phyloP scores from a whole-genome alignment of 495 filamentous ascomycete species.

The Neurospora sublineolata region DNA sequence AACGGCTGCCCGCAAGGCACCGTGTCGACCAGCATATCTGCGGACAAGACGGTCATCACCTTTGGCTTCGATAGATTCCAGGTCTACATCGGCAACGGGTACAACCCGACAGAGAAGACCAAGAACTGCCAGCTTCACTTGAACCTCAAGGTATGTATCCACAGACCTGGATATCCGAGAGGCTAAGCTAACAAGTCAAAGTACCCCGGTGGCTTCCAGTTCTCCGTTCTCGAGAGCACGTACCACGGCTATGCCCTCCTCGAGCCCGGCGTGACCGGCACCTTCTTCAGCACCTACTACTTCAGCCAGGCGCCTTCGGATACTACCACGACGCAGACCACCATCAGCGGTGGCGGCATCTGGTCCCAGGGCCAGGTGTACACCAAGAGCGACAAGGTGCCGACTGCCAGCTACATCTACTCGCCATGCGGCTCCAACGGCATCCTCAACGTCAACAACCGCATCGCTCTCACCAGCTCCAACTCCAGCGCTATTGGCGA shows the following conservation, averaged over 20 bases:
- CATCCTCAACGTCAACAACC: constrained; percentile 51
- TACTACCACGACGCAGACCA: constrained; percentile 40
- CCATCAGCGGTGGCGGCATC: constrained; percentile 34
- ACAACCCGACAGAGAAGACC: constrained; percentile 24
- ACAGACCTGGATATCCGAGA: not conserved
- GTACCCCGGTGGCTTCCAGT: constrained; percentile 50
- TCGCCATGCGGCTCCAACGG: constrained; percentile 44
- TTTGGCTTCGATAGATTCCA: constrained; percentile 47
- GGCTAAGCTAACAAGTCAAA: not conserved
- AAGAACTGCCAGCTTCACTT: constrained; percentile 54
- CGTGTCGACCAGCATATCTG: constrained; percentile 37
- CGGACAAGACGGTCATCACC: constrained; percentile 43
- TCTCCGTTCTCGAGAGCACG: constrained; percentile 40
- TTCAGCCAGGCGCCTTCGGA: constrained; percentile 39
- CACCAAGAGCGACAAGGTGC: constrained; percentile 43
- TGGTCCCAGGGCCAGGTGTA: constrained; percentile 41
- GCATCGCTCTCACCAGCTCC: constrained; percentile 37
- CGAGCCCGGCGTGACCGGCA: constrained; percentile 41
- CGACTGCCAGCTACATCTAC: constrained; percentile 43
- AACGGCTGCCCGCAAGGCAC: constrained; percentile 45
- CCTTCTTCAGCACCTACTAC: constrained; percentile 46
- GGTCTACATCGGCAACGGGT: constrained; percentile 43
- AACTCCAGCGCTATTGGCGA: constrained; percentile 33
- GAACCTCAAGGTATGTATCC: constrained; percentile 28
- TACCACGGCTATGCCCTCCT: constrained; percentile 48